phyloP scores from a whole-genome alignment of 1,284 basidiomycete species.

The Kwoniella shivajii region DNA sequence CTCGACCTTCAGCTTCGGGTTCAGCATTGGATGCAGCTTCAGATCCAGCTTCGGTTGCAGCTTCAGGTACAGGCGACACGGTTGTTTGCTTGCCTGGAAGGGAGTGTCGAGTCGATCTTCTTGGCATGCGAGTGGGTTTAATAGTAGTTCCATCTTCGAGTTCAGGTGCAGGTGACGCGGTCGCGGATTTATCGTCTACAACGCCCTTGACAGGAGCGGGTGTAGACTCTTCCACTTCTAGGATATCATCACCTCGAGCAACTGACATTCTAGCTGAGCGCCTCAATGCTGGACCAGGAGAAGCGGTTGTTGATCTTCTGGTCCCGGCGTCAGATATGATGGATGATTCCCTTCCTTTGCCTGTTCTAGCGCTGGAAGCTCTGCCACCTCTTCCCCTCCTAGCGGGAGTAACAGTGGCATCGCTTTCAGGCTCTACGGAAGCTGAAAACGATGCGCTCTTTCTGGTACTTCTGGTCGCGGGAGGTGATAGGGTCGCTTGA shows the following conservation, averaged over 20 bases:
- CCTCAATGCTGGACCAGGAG: constrained; percentile 10
- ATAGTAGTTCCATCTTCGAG: neutral
- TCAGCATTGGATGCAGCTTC: too few species aligned
- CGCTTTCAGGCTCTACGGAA: constrained; percentile 12
- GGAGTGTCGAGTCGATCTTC: constrained; percentile 9
- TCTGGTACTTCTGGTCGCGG: neutral
- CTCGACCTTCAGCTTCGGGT: neutral
- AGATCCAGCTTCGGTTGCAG: neutral
- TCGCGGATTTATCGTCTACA: neutral
- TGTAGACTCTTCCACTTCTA: neutral
- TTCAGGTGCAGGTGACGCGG: constrained; percentile 1
- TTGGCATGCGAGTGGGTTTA: neutral
- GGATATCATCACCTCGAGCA: constrained; percentile 3
- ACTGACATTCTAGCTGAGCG: constrained; percentile 12
- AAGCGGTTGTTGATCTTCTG: constrained; percentile 4
- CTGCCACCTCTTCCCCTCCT: neutral
- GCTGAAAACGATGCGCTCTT: constrained; percentile 2
- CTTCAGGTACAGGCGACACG: constrained; percentile 3
- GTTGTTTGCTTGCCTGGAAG: neutral
- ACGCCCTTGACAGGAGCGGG: neutral
- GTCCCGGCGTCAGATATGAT: constrained; percentile 4
- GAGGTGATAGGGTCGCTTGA: constrained; percentile 1
- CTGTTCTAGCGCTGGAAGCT: constrained; percentile 8
- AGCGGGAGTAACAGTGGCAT: neutral
- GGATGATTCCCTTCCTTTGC: constrained; percentile 12